Percentiles rank a stretch among this genome's conserved stretches.
These are phyloP conservation scores for Diplodia scrobiculata DNA, from an alignment of 2,329 filamentous ascomycete genomes.

Conservation along the genomic window DNA sequence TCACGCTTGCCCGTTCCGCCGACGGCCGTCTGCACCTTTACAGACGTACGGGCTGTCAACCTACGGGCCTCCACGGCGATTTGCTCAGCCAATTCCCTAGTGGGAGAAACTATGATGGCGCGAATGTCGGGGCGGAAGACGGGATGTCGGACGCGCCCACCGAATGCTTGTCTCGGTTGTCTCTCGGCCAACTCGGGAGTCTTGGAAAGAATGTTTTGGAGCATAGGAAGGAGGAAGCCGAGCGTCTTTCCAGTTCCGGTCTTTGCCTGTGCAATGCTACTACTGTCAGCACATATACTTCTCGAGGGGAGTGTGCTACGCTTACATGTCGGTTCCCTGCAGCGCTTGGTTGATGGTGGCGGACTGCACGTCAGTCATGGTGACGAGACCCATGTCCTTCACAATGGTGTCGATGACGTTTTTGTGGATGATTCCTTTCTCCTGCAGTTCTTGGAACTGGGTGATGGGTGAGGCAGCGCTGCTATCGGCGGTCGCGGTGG, in stretches of 20 bases:
- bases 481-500: conserved; percentile 31
- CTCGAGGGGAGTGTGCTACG: conserved; percentile 28
- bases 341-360: conserved; percentile 80
- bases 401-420: conserved; percentile 70
- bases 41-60: conserved; percentile 64
- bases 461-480: conserved; percentile 37
- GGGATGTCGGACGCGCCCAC: conserved; percentile 35
- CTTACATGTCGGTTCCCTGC: conserved; percentile 79
- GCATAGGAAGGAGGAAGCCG: conserved; percentile 82
- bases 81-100: conserved; percentile 65
- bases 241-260: conserved; percentile 97
- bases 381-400: conserved; percentile 70
- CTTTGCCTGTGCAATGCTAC: conserved; percentile 79
- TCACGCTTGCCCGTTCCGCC: conserved; percentile 79
- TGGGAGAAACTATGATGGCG: conserved; percentile 64
- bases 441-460: conserved; percentile 50
- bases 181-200: conserved; percentile 61
- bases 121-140: conserved; percentile 56
- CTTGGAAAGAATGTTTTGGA: conserved; percentile 73
- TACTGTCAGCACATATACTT: conserved; percentile 27
- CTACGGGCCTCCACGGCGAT: conserved; percentile 72
- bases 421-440: conserved; percentile 59
- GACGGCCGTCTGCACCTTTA: conserved; percentile 77
- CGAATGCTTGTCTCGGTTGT: background rate
- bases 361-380: conserved; percentile 91